These are phyloP conservation scores for Pythium chondricola DNA, from an alignment of 352 stramenopile species.

Conservation along the genomic window DNA sequence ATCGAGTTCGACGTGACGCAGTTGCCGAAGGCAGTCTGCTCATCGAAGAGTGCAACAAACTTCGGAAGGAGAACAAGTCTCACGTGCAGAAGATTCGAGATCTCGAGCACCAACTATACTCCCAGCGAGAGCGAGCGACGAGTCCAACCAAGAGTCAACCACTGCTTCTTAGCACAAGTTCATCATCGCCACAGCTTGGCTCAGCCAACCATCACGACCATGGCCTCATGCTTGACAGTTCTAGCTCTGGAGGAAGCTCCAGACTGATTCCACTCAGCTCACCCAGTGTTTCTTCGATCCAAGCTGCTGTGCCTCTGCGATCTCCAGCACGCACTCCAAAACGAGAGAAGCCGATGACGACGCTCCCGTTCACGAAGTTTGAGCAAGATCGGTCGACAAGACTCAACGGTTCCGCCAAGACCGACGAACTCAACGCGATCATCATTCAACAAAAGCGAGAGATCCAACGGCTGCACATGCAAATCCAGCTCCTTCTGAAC, in stretches of 20 bases:
- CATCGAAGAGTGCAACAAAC: conserved; percentile 75
- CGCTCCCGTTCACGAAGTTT: conserved; percentile 43
- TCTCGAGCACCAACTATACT: conserved; percentile 34
- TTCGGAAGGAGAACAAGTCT: conserved; percentile 70
- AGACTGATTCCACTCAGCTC: conserved; percentile 4
- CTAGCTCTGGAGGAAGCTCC: neutral
- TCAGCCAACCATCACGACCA: conserved; percentile 5
- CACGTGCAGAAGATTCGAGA: conserved; percentile 60
- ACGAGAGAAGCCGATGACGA: conserved; percentile 1
- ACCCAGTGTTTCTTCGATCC: neutral
- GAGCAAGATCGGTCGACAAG: conserved; percentile 33
- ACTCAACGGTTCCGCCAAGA: conserved; percentile 16
- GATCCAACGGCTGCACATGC: conserved; percentile 58
- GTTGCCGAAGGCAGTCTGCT: conserved; percentile 73
- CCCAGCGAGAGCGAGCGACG: conserved; percentile 3
- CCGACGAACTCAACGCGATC: conserved; percentile 36
- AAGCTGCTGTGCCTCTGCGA: too few relatives aligned
- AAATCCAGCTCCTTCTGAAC: conserved; percentile 56
- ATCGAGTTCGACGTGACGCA: conserved; percentile 61
- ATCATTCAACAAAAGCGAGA: conserved; percentile 60
- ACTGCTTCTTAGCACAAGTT: conserved; percentile 3
- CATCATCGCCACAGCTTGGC: conserved; percentile 7
- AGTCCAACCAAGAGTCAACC: conserved; percentile 3
- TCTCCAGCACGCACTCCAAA: conserved; percentile 12
- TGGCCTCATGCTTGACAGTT: conserved; percentile 6